Percentiles rank a stretch among this genome's conserved stretches.
Conservation (phyloP, 768 basidiomycete genomes). For the Agaricus sinodeliciosus region DNA sequence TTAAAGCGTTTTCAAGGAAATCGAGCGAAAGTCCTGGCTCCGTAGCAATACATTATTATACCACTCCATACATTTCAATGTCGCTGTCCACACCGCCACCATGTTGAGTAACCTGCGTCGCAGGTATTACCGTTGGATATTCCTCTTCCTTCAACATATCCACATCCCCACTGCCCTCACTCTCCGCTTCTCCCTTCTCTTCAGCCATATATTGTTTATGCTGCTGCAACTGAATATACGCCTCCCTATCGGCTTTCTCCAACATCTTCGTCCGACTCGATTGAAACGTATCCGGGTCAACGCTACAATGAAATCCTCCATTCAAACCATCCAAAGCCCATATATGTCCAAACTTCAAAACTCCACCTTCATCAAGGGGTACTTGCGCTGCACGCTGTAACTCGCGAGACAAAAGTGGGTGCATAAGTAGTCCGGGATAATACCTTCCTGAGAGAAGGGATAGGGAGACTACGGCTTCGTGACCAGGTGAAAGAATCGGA, state of each 20-base stretch:
- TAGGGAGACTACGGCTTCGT: conserved; percentile 63
- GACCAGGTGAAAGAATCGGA: conserved; percentile 50
- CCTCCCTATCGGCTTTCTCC: conserved; percentile 51
- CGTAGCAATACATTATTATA: neutral
- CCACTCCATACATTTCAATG: neutral
- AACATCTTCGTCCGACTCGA: conserved; percentile 48
- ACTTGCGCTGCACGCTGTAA: conserved; percentile 33
- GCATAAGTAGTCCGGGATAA: conserved; percentile 64
- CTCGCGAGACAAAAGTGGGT: conserved; percentile 46
- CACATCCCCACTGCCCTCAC: conserved; percentile 13
- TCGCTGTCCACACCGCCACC: neutral
- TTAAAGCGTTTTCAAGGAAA: neutral
- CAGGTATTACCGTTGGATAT: neutral
- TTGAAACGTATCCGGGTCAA: conserved; percentile 62
- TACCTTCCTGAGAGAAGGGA: conserved; percentile 74
- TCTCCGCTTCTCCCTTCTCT: conserved; percentile 14
- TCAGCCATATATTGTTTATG: conserved; percentile 27
- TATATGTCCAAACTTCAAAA: conserved; percentile 42
- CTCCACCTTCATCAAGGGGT: conserved; percentile 25
- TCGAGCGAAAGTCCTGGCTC: neutral
- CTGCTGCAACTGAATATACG: conserved; percentile 33
- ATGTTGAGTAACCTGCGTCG: neutral
- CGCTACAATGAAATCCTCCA: conserved; percentile 60
- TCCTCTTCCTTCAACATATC: conserved; percentile 18
- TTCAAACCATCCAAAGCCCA: conserved; percentile 70